These are phyloP conservation scores for Hanseniaspora occidentalis DNA, from an alignment of 805 yeast genomes.

Conservation along the genomic window DNA sequence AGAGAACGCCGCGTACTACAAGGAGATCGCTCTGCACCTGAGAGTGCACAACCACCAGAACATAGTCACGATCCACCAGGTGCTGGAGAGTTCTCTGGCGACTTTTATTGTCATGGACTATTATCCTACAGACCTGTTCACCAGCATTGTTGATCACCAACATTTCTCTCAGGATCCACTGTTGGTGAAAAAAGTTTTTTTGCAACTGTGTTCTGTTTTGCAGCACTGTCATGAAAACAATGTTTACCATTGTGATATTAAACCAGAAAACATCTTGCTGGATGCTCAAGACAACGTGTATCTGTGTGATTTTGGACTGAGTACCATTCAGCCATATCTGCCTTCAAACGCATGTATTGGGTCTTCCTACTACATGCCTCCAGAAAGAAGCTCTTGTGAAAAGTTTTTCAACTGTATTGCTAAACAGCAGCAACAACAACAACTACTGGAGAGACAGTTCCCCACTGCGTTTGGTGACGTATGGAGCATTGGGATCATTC, in stretches of 20 bases:
- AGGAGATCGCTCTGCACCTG: slow-evolving; percentile 64
- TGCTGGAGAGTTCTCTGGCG: slow-evolving; percentile 46
- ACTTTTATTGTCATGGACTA: slow-evolving; percentile 75
- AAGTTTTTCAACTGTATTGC: slow-evolving; percentile 4
- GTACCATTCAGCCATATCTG: slow-evolving; percentile 45
- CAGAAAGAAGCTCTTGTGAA: slow-evolving; percentile 50
- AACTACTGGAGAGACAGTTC: slow-evolving; percentile 15
- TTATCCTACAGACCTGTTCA: slow-evolving; percentile 75
- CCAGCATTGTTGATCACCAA: slow-evolving; percentile 66
- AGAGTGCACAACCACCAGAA: slow-evolving; percentile 70
- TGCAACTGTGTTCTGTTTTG: slow-evolving; percentile 74
- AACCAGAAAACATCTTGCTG: slow-evolving; percentile 87
- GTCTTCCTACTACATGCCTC: slow-evolving; percentile 85
- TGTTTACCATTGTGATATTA: slow-evolving; percentile 88
- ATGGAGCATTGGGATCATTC: slow-evolving; percentile 76
- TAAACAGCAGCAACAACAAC: slow-evolving; percentile 14
- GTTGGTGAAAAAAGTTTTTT: slow-evolving; percentile 43
- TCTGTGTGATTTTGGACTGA: slow-evolving; percentile 83
- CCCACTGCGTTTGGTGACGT: slow-evolving; percentile 74
- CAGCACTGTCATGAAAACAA: slow-evolving; percentile 70
- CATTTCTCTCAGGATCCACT: slow-evolving; percentile 42
- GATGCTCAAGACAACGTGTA: slow-evolving; percentile 41
- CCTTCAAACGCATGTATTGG: slow-evolving; percentile 74
- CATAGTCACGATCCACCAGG: slow-evolving; percentile 63
- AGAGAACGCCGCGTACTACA: slow-evolving; percentile 26